Evolutionary conservation across 1,139 yeast species (phyloP).

Genomic region (Wickerhamomyces sp.): DNA sequence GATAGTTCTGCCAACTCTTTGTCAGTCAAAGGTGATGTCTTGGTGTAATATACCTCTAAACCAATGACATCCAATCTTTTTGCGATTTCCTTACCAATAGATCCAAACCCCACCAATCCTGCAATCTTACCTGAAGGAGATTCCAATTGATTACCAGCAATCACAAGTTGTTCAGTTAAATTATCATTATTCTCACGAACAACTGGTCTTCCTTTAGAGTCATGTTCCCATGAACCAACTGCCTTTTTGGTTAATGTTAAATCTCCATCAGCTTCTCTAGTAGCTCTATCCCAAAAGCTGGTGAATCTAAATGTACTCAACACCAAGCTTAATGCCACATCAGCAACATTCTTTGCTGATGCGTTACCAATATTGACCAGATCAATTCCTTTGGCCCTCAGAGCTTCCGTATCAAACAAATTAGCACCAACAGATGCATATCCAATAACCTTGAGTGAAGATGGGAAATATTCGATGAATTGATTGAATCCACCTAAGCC

Average conservation of each 20-base stretch:
- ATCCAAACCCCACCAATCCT: constrained; percentile 74
- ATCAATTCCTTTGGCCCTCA: constrained; percentile 22
- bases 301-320: constrained; percentile 61
- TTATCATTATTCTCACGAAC: background rate
- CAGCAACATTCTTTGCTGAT: constrained; percentile 39
- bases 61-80: constrained; percentile 52
- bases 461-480: constrained; percentile 49
- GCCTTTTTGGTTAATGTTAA: constrained; percentile 29
- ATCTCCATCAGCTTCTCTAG: constrained; percentile 29
- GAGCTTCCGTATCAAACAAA: constrained; percentile 43
- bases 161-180: constrained; percentile 32
- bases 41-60: constrained; percentile 62
- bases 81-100: constrained; percentile 67
- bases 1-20: constrained; percentile 34
- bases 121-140: constrained; percentile 59
- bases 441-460: constrained; percentile 49
- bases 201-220: constrained; percentile 27
- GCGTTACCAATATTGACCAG: constrained; percentile 19
- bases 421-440: constrained; percentile 73
- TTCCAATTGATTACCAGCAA: constrained; percentile 43
- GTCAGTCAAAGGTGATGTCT: constrained; percentile 45
- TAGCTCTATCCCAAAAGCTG: constrained; percentile 41
- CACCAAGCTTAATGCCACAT: constrained; percentile 58
- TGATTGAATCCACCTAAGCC: constrained; percentile 44
- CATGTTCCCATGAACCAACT: constrained; percentile 26